phyloP scores from a whole-genome alignment of 371 early-diverging fungal species.

The Neoconidiobolus thromboides region DNA sequence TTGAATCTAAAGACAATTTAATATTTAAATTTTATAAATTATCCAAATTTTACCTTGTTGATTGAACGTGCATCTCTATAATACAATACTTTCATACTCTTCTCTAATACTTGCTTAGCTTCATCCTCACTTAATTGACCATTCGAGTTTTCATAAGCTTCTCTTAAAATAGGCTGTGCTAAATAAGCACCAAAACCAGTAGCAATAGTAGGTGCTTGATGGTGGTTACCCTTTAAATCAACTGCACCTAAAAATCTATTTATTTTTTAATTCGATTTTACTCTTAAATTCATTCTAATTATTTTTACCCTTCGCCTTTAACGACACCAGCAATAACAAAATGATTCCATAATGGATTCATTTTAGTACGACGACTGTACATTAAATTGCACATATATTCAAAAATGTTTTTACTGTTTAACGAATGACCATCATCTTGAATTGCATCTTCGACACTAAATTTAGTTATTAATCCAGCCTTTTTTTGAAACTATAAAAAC shows the following conservation, averaged over 20 bases:
- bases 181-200: conserved; percentile 94
- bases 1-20: conserved; percentile 44
- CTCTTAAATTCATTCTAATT: background rate
- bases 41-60: conserved; percentile 49
- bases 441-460: conserved; percentile 68
- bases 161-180: conserved; percentile 91
- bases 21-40: conserved; percentile 3
- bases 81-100: conserved; percentile 84
- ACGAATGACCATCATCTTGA: conserved; percentile 72
- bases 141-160: conserved; percentile 69
- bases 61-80: conserved; percentile 94
- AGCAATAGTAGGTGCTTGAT: conserved; percentile 77
- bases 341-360: conserved; percentile 93
- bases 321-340: conserved; percentile 82
- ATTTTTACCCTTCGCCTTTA: conserved; percentile 33
- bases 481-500: conserved; percentile 11
- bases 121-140: conserved; percentile 80
- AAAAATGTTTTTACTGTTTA: conserved; percentile 70
- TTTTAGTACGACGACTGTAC: conserved; percentile 84
- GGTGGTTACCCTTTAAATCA: conserved; percentile 91
- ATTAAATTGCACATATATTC: conserved; percentile 80
- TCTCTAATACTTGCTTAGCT: conserved; percentile 71
- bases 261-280: background rate
- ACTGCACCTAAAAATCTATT: conserved; percentile 84
- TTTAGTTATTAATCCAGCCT: background rate